Evolutionary conservation across 805 yeast genomes (phyloP), one percentile per base, ranked within the genome.

Genomic region (Lachancea quebecensis): DNA sequence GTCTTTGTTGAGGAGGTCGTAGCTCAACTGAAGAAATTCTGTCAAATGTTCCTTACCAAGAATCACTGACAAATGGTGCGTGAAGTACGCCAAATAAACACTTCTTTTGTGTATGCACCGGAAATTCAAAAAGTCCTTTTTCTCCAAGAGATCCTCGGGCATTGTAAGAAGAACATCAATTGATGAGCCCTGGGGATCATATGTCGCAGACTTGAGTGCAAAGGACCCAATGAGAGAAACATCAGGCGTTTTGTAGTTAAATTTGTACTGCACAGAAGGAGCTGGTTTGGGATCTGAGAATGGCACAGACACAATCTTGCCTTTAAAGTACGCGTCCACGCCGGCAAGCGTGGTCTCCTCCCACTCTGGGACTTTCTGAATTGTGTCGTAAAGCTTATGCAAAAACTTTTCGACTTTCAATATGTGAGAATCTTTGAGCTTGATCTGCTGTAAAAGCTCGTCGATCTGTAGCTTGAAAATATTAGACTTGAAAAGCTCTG

Each of bases 401-500:
- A 89, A 69, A 41, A 82, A 84, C 50, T 80, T 82, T 60, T 87
- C 95, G 46, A 87, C 78, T 40, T 73, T 70, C 41, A 76, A 61
- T 37, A 83, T 75, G 57, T 82, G 81, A 14, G 77, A 65, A 15
- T 86, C 91, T 55, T 85, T 85, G 35, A 90, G 64, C 54, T 79
- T 77, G 35, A 91, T 77, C 64, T 91, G 98, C 53, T 79, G 77
- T 54, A 93, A 69, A 35, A 93, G 70, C 61, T 90, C 98, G 66
- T 90, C 98, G 49, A 93, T 89, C 68, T 93, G 96, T 47, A 93
- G 67, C 64, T 93, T 93, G 79, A 93, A 91, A 45, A 93, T 89
- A 65, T 90, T 93, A 8, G 96, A 88, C 59, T 90, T 88, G 78
- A 90, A 93, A 38, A 91, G 69, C 63, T 90, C 97, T 1, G 95